These are phyloP conservation scores for Kazachstania psychrophila DNA, from an alignment of 805 yeast species.

Conservation along the genomic window DNA sequence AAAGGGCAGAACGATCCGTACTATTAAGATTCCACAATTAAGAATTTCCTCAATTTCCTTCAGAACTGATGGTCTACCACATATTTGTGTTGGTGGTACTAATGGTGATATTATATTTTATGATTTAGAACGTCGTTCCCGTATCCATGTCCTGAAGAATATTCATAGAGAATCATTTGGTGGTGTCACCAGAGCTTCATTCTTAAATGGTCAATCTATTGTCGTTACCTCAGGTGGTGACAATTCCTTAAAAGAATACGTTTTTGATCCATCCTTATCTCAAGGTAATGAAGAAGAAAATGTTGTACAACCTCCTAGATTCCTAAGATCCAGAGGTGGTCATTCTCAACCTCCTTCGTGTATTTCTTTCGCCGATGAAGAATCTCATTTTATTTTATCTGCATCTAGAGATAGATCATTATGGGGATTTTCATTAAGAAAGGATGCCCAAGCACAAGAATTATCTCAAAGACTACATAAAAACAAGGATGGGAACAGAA, in stretches of 20 bases:
- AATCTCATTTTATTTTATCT: slow-evolving; percentile 75
- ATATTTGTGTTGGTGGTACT: slow-evolving; percentile 67
- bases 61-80: slow-evolving; percentile 83
- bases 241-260: slow-evolving; percentile 79
- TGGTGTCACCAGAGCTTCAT: slow-evolving; percentile 65
- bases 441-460: slow-evolving; percentile 94
- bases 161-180: slow-evolving; percentile 69
- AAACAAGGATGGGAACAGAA: slow-evolving; percentile 37
- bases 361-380: slow-evolving; percentile 66
- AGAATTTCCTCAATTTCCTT: slow-evolving; percentile 59
- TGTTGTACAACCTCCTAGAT: slow-evolving; percentile 81
- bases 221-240: slow-evolving; percentile 86
- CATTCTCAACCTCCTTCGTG: slow-evolving; percentile 83
- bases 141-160: slow-evolving; percentile 65
- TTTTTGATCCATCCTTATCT: slow-evolving; percentile 84
- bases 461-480: slow-evolving; percentile 65
- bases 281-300: slow-evolving; percentile 35
- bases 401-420: slow-evolving; percentile 79
- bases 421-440: slow-evolving; percentile 88
- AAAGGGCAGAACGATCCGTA: slow-evolving; percentile 49
- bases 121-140: slow-evolving; percentile 60
- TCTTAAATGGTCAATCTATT: slow-evolving; percentile 86
- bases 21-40: slow-evolving; percentile 35
- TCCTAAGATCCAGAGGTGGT: slow-evolving; percentile 92
- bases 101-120: slow-evolving; percentile 81